These are phyloP conservation scores for Cercophora samala DNA, from an alignment of 495 filamentous ascomycete genomes.

Conservation along the genomic window DNA sequence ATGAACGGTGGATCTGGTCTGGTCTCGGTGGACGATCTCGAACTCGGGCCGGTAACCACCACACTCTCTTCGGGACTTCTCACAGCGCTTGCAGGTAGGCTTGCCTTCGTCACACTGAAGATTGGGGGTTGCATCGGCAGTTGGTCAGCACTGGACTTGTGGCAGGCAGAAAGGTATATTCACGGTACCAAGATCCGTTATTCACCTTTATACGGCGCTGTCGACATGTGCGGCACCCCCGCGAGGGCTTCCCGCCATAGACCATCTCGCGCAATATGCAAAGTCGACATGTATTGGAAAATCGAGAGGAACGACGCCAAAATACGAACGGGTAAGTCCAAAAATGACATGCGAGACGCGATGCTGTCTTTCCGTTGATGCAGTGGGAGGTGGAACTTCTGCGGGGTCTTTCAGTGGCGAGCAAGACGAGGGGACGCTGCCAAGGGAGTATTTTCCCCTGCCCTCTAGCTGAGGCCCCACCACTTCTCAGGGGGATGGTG, in stretches of 20 bases:
- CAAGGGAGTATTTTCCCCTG: neutral
- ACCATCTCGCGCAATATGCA: constrained; percentile 50
- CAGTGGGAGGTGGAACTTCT: neutral
- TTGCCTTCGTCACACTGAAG: constrained; percentile 63
- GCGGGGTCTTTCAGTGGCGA: neutral
- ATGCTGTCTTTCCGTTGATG: neutral
- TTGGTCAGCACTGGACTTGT: neutral
- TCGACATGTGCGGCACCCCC: constrained; percentile 68
- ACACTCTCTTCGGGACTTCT: constrained; percentile 61
- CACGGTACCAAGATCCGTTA: neutral
- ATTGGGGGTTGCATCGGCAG: neutral
- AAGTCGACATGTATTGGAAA: neutral
- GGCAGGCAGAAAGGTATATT: neutral
- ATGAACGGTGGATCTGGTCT: constrained; percentile 56
- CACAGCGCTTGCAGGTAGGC: constrained; percentile 64
- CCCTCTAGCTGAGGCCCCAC: neutral
- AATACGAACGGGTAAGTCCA: neutral
- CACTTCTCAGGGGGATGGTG: neutral
- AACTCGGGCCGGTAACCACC: constrained; percentile 65
- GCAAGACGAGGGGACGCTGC: neutral
- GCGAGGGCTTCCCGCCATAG: constrained; percentile 68
- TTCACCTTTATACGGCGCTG: constrained; percentile 67
- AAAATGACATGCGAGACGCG: neutral
- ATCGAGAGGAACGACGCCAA: neutral
- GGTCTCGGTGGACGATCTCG: constrained; percentile 65